Conservation (phyloP, 345 rosid species). For the Salix koriyanagi region DNA sequence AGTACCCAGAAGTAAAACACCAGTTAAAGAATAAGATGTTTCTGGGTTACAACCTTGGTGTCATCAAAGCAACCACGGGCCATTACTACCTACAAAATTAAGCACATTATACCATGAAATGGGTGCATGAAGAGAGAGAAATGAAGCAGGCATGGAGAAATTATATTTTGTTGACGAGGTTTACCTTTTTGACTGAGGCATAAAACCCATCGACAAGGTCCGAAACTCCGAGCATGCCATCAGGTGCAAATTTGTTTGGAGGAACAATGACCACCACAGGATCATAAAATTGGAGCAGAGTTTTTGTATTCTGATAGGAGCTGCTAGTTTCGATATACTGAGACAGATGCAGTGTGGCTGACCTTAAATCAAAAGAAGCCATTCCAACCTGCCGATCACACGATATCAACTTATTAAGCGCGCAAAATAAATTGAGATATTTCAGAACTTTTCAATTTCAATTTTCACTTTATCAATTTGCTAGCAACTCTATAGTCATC, state of each 20-base stretch:
- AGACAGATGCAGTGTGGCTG: conserved; percentile 87
- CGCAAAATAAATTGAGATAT: background rate
- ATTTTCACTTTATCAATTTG: background rate
- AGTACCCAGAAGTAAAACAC: conserved; percentile 11
- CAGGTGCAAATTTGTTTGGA: conserved; percentile 78
- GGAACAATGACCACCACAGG: conserved; percentile 76
- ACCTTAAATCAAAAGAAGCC: conserved; percentile 89
- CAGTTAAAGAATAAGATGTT: conserved; percentile 6
- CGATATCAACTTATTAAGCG: background rate
- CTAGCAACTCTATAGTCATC: background rate
- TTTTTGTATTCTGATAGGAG: conserved; percentile 86
- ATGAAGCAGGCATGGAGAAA: background rate
- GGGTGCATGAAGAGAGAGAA: conserved; percentile 1
- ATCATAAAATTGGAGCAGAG: conserved; percentile 78
- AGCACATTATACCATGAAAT: background rate
- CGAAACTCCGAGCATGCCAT: conserved; percentile 87
- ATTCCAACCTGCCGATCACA: conserved; percentile 65
- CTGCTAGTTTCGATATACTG: conserved; percentile 95
- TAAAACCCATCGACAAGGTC: conserved; percentile 69
- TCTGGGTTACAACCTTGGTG: conserved; percentile 61
- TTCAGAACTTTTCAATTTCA: background rate
- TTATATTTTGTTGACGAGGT: background rate
- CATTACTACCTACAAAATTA: conserved; percentile 59
- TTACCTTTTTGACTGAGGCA: conserved; percentile 71
- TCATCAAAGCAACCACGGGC: conserved; percentile 94